Evolutionary conservation across 305 asterid genomes (phyloP).

Genomic region (Salvia sclarea): DNA sequence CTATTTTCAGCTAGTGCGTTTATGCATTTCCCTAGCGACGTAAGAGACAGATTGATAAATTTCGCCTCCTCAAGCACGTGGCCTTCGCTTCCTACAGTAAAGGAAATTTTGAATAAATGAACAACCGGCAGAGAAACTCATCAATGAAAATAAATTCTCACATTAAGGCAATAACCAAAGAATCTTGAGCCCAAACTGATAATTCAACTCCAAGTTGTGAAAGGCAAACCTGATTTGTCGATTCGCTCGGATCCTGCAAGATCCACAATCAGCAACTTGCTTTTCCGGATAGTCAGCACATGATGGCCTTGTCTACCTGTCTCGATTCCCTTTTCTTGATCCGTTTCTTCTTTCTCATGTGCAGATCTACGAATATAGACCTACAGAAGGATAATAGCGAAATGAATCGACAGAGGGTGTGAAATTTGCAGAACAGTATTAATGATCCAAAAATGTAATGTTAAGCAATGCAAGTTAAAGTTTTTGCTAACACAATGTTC

Average conservation of each 20-base stretch:
- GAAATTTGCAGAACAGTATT: slow-evolving; percentile 7
- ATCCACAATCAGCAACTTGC: slow-evolving; percentile 92
- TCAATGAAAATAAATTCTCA: slow-evolving; percentile 1
- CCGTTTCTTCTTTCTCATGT: slow-evolving; percentile 52
- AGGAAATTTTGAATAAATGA: neutral
- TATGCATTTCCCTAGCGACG: slow-evolving; percentile 90
- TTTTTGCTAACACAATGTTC: slow-evolving; percentile 11
- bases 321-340: slow-evolving; percentile 41
- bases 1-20: slow-evolving; percentile 92
- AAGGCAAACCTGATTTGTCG: slow-evolving; percentile 77
- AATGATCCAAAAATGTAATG: slow-evolving; percentile 16
- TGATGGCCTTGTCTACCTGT: slow-evolving; percentile 44
- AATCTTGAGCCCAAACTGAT: too few relatives aligned
- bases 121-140: slow-evolving; percentile 14
- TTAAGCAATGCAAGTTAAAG: slow-evolving; percentile 7
- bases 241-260: slow-evolving; percentile 96
- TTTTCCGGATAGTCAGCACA: slow-evolving; percentile 66
- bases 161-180: neutral
- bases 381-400: slow-evolving; percentile 40
- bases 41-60: slow-evolving; percentile 89
- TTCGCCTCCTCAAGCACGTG: slow-evolving; percentile 86
- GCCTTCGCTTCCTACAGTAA: slow-evolving; percentile 87
- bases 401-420: slow-evolving; percentile 6
- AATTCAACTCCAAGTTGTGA: too few relatives aligned
- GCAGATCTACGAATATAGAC: slow-evolving; percentile 64